Percentiles rank a stretch among this genome's conserved stretches.
Conservation (phyloP, 306 rosid genomes). For the Vachellia collinsii region DNA sequence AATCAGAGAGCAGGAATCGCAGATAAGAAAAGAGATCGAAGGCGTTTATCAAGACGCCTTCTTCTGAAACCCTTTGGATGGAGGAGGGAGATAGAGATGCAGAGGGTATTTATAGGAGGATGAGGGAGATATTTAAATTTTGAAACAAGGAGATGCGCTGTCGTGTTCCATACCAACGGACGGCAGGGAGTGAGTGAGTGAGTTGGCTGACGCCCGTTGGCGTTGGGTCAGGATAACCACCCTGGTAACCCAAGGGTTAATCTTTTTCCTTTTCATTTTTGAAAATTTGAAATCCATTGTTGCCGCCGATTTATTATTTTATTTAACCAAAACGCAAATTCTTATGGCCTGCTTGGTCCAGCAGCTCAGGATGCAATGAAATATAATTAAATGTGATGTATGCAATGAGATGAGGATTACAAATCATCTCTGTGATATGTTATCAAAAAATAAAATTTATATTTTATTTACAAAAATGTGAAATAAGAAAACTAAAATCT, state of each 20-base stretch:
- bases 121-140: background rate
- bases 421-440: too few species aligned
- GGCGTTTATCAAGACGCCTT: conserved; percentile 92
- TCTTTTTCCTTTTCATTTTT: conserved; percentile 12
- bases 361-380: too few species aligned
- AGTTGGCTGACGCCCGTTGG: conserved; percentile 41
- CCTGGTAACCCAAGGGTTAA: conserved; percentile 45
- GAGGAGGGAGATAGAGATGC: background rate
- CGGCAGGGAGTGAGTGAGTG: conserved; percentile 10
- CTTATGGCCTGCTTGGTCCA: background rate
- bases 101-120: conserved; percentile 37
- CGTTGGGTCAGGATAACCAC: conserved; percentile 1
- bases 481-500: too few species aligned
- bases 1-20: background rate
- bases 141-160: background rate
- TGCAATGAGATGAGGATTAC: too few species aligned
- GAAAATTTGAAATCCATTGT: conserved; percentile 6
- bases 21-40: conserved; percentile 26
- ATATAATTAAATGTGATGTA: too few species aligned
- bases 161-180: conserved; percentile 28
- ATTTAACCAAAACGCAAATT: background rate
- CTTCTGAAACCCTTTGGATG: conserved; percentile 27
- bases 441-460: too few species aligned
- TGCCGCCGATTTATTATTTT: conserved; percentile 48
- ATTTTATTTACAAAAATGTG: too few species aligned